Percentiles rank a stretch among this genome's conserved stretches.
phyloP scores from a whole-genome alignment of 1,284 basidiomycete species.

The Malassezia equina region DNA sequence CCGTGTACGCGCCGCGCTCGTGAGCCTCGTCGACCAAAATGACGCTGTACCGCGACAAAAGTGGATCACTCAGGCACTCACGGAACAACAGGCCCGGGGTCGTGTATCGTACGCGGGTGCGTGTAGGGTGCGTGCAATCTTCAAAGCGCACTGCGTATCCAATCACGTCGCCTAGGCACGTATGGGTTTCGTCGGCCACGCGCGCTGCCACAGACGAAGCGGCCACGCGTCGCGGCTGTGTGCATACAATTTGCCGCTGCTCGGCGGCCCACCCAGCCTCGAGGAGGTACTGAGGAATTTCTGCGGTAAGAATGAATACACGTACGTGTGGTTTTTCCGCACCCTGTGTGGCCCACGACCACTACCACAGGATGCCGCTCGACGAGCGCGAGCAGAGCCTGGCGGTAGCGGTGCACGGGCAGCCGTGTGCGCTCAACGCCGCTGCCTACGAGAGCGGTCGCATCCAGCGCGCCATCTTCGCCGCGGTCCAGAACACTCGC shows the following conservation, averaged over 20 bases:
- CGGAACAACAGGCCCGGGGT: conserved; percentile 37
- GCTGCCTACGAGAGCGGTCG: background rate
- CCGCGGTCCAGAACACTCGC: conserved; percentile 71
- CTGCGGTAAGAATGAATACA: conserved; percentile 49
- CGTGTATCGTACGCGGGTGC: conserved; percentile 46
- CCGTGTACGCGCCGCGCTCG: conserved; percentile 49
- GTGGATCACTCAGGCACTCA: conserved; percentile 37
- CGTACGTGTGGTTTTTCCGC: conserved; percentile 39
- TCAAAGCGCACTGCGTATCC: conserved; percentile 51
- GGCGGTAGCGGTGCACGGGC: conserved; percentile 76
- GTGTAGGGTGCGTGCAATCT: conserved; percentile 32
- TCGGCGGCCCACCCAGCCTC: conserved; percentile 58
- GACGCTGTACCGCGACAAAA: conserved; percentile 42
- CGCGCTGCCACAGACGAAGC: conserved; percentile 48
- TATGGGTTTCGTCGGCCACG: conserved; percentile 46
- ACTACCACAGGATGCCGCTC: conserved; percentile 75
- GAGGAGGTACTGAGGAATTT: conserved; percentile 84
- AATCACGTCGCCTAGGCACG: conserved; percentile 68
- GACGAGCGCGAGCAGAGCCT: conserved; percentile 68
- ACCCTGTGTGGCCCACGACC: conserved; percentile 50
- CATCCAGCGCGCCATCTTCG: conserved; percentile 51
- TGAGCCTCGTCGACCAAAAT: conserved; percentile 51
- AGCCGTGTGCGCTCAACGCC: conserved; percentile 56
- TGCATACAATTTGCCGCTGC: conserved; percentile 43
- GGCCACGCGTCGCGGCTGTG: conserved; percentile 47